Conservation (phyloP, 345 rosid genomes). For the Brassica napus region DNA sequence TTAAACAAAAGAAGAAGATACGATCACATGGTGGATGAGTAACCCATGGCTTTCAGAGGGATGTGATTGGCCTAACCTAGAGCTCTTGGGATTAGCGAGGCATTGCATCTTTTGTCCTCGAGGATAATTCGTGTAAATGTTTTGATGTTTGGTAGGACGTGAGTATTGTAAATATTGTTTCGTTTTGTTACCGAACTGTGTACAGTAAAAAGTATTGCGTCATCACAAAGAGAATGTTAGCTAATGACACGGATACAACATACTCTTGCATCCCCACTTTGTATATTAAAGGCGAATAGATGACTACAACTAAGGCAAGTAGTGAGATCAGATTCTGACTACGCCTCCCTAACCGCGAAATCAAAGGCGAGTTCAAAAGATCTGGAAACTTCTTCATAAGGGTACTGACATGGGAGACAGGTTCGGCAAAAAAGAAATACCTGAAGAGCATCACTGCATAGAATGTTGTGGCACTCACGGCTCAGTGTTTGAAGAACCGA, state of each 20-base stretch:
- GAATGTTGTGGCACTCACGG: conserved; percentile 22
- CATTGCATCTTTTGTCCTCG: neutral
- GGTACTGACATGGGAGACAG: neutral
- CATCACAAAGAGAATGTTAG: neutral
- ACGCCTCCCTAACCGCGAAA: too few species aligned
- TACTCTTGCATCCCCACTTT: too few species aligned
- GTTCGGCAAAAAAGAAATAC: conserved; percentile 1
- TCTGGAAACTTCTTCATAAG: too few species aligned
- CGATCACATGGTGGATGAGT: conserved; percentile 38
- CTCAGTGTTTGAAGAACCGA: neutral
- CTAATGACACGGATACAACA: neutral
- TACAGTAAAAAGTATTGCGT: neutral
- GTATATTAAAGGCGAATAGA: too few species aligned
- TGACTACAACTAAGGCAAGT: too few species aligned
- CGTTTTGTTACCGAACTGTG: neutral
- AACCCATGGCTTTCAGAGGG: neutral
- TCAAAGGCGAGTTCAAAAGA: too few species aligned
- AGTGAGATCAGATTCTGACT: too few species aligned
- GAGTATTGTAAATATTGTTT: neutral
- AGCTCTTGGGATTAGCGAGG: neutral
- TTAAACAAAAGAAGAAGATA: conserved; percentile 21
- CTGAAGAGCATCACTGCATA: neutral
- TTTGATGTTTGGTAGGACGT: neutral
- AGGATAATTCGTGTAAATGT: neutral
- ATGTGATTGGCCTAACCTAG: neutral